These are phyloP conservation scores for Noccaea caerulescens DNA, from an alignment of 345 rosid genomes.

Conservation along the genomic window DNA sequence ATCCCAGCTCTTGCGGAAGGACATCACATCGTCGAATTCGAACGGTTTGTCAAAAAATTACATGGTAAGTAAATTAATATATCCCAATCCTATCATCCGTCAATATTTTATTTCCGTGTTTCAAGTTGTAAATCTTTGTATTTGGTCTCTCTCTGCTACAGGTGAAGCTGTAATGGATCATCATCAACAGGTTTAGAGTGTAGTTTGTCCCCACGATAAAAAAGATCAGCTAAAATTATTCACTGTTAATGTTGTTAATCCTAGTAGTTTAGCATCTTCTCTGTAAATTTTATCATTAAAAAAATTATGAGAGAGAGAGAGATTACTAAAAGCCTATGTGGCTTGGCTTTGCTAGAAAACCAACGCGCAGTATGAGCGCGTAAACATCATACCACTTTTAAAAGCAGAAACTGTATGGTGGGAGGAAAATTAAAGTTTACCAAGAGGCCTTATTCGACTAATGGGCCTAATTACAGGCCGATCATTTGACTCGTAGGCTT, in stretches of 20 bases:
- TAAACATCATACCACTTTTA: neutral
- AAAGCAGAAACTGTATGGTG: neutral
- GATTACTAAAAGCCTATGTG: slow-evolving; percentile 10
- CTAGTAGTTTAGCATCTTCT: slow-evolving; percentile 31
- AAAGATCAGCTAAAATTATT: slow-evolving; percentile 23
- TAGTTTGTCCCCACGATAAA: slow-evolving; percentile 1
- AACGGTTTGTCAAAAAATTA: slow-evolving; percentile 81
- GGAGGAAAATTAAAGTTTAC: too few relatives aligned
- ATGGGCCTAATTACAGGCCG: too few relatives aligned
- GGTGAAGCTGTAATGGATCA: slow-evolving; percentile 45
- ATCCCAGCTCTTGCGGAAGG: slow-evolving; percentile 75
- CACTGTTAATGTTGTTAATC: slow-evolving; percentile 43
- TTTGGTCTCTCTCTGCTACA: slow-evolving; percentile 34
- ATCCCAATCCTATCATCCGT: neutral
- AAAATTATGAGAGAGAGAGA: neutral
- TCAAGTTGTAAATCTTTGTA: slow-evolving; percentile 22
- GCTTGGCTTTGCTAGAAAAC: slow-evolving; percentile 18
- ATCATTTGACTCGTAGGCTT: too few relatives aligned
- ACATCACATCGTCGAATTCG: slow-evolving; percentile 74
- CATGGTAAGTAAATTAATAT: slow-evolving; percentile 61
- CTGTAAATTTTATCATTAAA: slow-evolving; percentile 32
- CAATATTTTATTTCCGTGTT: slow-evolving; percentile 9
- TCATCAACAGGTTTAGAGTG: slow-evolving; percentile 40
- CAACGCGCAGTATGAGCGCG: neutral
- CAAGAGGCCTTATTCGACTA: too few relatives aligned